Evolutionary conservation across 768 basidiomycete genomes (phyloP).

Genomic region (Coprinellus micaceus): DNA sequence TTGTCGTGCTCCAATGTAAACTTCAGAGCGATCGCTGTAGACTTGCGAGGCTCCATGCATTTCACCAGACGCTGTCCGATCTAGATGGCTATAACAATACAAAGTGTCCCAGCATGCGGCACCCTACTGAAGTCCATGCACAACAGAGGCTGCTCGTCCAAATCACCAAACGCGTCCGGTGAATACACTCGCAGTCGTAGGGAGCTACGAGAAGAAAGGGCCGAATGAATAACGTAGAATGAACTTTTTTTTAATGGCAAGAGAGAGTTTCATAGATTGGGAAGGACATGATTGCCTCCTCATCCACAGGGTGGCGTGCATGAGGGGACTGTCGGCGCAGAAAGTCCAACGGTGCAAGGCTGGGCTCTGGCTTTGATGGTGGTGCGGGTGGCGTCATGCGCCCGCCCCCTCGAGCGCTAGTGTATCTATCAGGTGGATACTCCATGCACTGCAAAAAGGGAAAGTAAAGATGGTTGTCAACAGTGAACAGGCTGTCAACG

Average conservation of each 20-base stretch:
- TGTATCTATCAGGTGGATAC: constrained; percentile 60
- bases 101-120: too few relatives aligned
- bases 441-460: constrained; percentile 48
- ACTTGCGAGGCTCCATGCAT: too few relatives aligned
- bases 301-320: constrained; percentile 67
- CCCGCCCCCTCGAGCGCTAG: constrained; percentile 41
- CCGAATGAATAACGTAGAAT: too few relatives aligned
- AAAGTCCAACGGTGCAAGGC: constrained; percentile 62
- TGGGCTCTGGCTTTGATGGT: neutral
- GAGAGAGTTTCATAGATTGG: constrained; percentile 18
- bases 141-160: too few relatives aligned
- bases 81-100: too few relatives aligned
- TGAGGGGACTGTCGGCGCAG: constrained; percentile 56
- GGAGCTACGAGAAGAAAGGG: too few relatives aligned
- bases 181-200: too few relatives aligned
- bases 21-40: too few relatives aligned
- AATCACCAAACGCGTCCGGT: too few relatives aligned
- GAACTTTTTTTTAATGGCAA: neutral
- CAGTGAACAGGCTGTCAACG: constrained; percentile 49
- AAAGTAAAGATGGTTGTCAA: constrained; percentile 56
- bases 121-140: too few relatives aligned
- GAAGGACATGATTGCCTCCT: constrained; percentile 65
- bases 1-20: too few relatives aligned
- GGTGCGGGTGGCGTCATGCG: neutral
- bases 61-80: too few relatives aligned